Evolutionary conservation across 2,329 filamentous ascomycete genomes (phyloP), one percentile per base, ranked within the genome.

Genomic region (Xylariaceae sp.): DNA sequence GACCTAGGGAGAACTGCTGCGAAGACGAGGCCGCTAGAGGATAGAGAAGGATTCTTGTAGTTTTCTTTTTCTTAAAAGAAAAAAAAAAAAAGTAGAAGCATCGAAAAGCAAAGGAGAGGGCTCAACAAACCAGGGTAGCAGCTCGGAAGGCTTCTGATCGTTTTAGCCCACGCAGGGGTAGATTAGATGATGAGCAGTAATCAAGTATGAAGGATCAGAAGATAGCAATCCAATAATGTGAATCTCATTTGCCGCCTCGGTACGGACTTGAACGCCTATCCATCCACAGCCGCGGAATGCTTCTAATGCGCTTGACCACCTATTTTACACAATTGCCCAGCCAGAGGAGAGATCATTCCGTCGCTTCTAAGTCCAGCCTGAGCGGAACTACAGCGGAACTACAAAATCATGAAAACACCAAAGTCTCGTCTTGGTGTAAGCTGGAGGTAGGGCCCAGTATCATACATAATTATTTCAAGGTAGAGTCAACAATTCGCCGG

Each of bases 291-390:
- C 47, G 45, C 42, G 49, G 47, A 51, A 50, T 55, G 53, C 63
- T 61, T 71, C 67, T 71, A 26, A 71, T 69, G 65, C 64, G 66
- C 64, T 64, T 63, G 55, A 62, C 63, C 57, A 59, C 64, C 62
- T 74, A 74, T 64, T 72, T 65, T 76, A 74, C 70, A 76, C 57
- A 65, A 45, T 49, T 63, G 59, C 62, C 66, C 63, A 67, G 65
- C 57, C 61, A 64, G 72, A 73, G 71, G 68, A 73, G 73, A 72
- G 70, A 75, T 72, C 64, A 64, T 71, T 26, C 67, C 64, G 64
- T 69, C 64, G 63, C 64, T 64, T 70, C 64, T 59, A 7, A 11
- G 22, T 26, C 22, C 22, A 26, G 7, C 30, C 13, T n/a, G 30
- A 17, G 13, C 13, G 12, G 30, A 17, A 32, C 30, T n/a, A n/a